phyloP scores from a whole-genome alignment of 2,329 filamentous ascomycete genomes.

The Plenodomus tracheiphilus region DNA sequence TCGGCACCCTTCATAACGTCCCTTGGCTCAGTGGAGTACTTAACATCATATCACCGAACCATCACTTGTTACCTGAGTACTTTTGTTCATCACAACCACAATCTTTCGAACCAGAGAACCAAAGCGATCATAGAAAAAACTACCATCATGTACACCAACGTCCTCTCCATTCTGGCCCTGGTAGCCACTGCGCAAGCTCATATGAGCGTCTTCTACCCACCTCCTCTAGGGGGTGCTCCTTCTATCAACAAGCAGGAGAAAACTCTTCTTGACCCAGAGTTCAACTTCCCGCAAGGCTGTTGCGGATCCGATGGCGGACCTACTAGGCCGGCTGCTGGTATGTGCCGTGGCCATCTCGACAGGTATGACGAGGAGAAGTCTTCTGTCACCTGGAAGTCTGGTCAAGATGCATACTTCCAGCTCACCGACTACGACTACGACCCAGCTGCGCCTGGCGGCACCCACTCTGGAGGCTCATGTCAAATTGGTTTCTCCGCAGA shows the following conservation, averaged over 20 bases:
- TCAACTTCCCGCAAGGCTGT: constrained; percentile 53
- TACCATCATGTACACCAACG: constrained; percentile 29
- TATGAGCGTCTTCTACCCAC: constrained; percentile 50
- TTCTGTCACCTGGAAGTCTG: constrained; percentile 49
- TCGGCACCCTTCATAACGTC: constrained; percentile 8
- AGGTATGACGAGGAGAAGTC: constrained; percentile 51
- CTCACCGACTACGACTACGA: constrained; percentile 40
- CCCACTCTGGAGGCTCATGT: constrained; percentile 53
- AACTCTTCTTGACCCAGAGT: constrained; percentile 25
- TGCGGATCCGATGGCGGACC: constrained; percentile 46
- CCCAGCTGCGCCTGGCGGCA: constrained; percentile 37
- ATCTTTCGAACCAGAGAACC: constrained; percentile 10
- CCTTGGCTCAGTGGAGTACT: constrained; percentile 8
- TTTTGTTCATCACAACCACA: constrained; percentile 8
- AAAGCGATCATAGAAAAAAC: no score
- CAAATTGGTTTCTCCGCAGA: constrained; percentile 52
- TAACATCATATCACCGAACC: constrained; percentile 8
- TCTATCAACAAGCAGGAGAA: constrained; percentile 45
- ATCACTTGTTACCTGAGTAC: constrained; percentile 13
- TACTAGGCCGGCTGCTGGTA: constrained; percentile 33
- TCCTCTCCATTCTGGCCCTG: constrained; percentile 33
- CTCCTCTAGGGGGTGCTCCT: constrained; percentile 50
- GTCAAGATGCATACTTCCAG: constrained; percentile 47
- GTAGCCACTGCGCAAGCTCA: constrained; percentile 39
- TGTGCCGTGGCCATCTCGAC: constrained; percentile 50